Conservation (phyloP, 805 yeast genomes). For the Metschnikowia peoriensis region DNA sequence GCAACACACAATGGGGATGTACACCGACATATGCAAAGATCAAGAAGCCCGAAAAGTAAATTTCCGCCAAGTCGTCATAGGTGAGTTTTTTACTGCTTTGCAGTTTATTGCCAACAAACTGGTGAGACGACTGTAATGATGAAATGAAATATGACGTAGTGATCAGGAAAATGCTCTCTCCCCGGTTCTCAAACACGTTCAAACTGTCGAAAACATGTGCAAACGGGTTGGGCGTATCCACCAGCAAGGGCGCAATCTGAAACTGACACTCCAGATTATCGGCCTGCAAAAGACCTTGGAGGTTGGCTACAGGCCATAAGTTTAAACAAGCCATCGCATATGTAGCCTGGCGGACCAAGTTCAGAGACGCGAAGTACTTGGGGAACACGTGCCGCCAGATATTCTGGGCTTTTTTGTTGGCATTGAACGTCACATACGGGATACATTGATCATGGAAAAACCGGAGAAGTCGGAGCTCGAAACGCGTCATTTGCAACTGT, state of each 20-base stretch:
- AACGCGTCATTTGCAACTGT: slow-evolving; percentile 21
- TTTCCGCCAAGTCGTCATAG: slow-evolving; percentile 7
- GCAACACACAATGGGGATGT: slow-evolving; percentile 30
- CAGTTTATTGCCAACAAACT: slow-evolving; percentile 4
- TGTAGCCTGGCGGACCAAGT: slow-evolving; percentile 27
- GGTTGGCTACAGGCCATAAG: slow-evolving; percentile 25
- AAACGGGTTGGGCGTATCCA: background rate
- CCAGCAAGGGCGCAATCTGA: background rate
- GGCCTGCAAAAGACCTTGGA: slow-evolving; percentile 9
- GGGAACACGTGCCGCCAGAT: slow-evolving; percentile 31
- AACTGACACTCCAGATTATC: slow-evolving; percentile 5
- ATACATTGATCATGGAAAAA: slow-evolving; percentile 31
- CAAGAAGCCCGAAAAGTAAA: slow-evolving; percentile 18
- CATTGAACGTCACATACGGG: slow-evolving; percentile 25
- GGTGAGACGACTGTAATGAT: slow-evolving; percentile 13
- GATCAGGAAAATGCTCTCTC: slow-evolving; percentile 16
- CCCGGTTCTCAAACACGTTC: slow-evolving; percentile 6
- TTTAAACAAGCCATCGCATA: slow-evolving; percentile 26
- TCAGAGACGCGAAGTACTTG: slow-evolving; percentile 21
- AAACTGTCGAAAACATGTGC: slow-evolving; percentile 12
- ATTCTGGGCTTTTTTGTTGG: slow-evolving; percentile 19
- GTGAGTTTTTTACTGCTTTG: background rate
- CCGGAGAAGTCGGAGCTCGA: slow-evolving; percentile 25
- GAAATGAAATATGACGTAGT: slow-evolving; percentile 26
- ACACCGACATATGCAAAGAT: slow-evolving; percentile 30